Conservation (phyloP, 495 filamentous ascomycete genomes). For the Polyplosphaeria fusca region DNA sequence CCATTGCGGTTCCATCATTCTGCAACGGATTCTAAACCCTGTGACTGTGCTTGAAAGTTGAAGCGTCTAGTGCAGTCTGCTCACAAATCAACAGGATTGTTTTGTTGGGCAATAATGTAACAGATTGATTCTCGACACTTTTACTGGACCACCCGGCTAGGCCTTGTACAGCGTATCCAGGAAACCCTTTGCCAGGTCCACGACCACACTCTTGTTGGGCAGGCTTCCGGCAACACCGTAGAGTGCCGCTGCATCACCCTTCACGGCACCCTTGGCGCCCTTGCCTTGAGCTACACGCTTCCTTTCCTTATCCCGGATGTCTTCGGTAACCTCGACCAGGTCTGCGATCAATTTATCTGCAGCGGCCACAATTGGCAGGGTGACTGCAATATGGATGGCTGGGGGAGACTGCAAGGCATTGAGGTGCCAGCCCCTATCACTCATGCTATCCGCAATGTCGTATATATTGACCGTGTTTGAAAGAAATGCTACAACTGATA, state of each 20-base stretch:
- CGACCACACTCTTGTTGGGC: slow-evolving; percentile 92
- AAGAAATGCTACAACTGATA: slow-evolving; percentile 85
- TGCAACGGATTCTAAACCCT: no score
- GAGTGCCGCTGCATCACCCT: slow-evolving; percentile 76
- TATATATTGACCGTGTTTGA: slow-evolving; percentile 60
- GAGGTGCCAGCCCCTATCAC: slow-evolving; percentile 83
- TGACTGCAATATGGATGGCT: slow-evolving; percentile 96
- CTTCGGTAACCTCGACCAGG: slow-evolving; percentile 72
- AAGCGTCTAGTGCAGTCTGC: no score
- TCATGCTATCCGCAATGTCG: slow-evolving; percentile 57
- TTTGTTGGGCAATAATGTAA: no score
- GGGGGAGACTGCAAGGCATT: slow-evolving; percentile 90
- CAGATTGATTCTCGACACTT: no score
- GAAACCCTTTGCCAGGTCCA: slow-evolving; percentile 85
- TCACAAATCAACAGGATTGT: no score
- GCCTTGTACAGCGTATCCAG: slow-evolving; percentile 96
- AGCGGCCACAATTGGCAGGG: slow-evolving; percentile 73
- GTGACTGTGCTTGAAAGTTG: no score
- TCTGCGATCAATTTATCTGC: slow-evolving; percentile 78
- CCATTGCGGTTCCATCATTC: no score
- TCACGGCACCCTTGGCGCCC: slow-evolving; percentile 59
- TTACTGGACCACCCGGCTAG: no score
- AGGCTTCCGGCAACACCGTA: slow-evolving; percentile 95
- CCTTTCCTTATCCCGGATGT: slow-evolving; percentile 64
- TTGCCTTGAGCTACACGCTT: slow-evolving; percentile 70